A percentile compares a stretch with the other conserved stretches of the same genome.
These are phyloP conservation scores for Pythium rhizo-oryzae DNA, from an alignment of 352 stramenopile species.

Conservation along the genomic window DNA sequence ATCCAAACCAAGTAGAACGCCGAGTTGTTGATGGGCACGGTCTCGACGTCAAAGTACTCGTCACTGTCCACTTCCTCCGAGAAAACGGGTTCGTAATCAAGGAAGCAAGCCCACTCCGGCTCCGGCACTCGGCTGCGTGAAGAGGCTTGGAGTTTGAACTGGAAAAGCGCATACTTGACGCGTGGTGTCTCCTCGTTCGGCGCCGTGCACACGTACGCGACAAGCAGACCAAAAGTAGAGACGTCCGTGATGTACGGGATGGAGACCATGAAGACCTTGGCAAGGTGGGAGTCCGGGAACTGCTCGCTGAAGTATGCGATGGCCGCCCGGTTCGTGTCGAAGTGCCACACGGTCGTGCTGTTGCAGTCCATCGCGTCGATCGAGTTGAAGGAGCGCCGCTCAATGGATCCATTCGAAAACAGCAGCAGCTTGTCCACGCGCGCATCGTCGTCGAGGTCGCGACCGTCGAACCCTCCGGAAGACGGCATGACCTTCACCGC, in stretches of 20 bases:
- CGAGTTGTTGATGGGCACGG: slow-evolving; percentile 53
- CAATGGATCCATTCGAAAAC: slow-evolving; percentile 65
- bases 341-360: slow-evolving; percentile 56
- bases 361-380: slow-evolving; percentile 68
- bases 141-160: slow-evolving; percentile 47
- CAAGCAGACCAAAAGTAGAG: slow-evolving; percentile 57
- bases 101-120: slow-evolving; percentile 58
- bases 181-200: slow-evolving; percentile 35
- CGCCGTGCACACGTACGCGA: slow-evolving; percentile 70
- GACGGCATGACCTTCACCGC: slow-evolving; percentile 54
- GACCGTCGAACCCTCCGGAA: slow-evolving; percentile 18
- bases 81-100: slow-evolving; percentile 73
- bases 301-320: slow-evolving; percentile 75
- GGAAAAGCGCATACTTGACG: slow-evolving; percentile 76
- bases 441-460: slow-evolving; percentile 31
- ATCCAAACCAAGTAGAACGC: slow-evolving; percentile 79
- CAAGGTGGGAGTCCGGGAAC: slow-evolving; percentile 60
- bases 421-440: slow-evolving; percentile 67
- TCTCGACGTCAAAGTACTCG: slow-evolving; percentile 64
- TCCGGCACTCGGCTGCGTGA: slow-evolving; percentile 33
- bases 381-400: slow-evolving; percentile 71
- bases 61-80: slow-evolving; percentile 37
- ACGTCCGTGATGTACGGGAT: slow-evolving; percentile 59
- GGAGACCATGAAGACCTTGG: slow-evolving; percentile 66
- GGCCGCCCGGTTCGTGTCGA: slow-evolving; percentile 58